Base-by-base conservation (phyloP, 2,329 filamentous ascomycete species). In the Fonsecaea multimorphosa region DNA sequence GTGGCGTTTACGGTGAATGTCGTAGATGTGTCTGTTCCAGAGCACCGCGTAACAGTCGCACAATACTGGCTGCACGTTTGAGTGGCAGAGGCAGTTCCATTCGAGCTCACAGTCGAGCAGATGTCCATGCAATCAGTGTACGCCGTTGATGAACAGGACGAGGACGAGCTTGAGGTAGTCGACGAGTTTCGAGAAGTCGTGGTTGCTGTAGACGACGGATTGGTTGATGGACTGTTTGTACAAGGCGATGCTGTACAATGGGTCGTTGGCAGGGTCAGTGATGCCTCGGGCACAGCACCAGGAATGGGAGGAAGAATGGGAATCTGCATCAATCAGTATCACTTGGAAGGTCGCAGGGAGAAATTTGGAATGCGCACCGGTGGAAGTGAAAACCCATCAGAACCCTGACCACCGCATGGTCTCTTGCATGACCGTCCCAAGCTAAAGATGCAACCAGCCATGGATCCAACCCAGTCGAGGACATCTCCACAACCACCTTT, bases 311-410 rank as follows among this genome's bases (percentile, higher is more conserved):
- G 58, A 36, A 52, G 22, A 29, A 32, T 0, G 4, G 58, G 58
- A 51, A 36, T 29, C 51, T 54, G 31, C 51, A 54, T 54, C 12
- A 32, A 5, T 54, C n/a, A 54, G 51, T 54, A 11, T 31, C 51
- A 54, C 27, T 32, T n/a, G 24, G 16, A 54, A 54, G 31, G 2
- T 52, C 27, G 27, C 51, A 31, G 31, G 51, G 6, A 9, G 27
- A 34, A n/a, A 31, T 34, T 54, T 34, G 59, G 7, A 38, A 62
- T 8, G 31, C 49, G 36, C 31, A 62, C 51, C 7, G 58, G 19
- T 19, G 62, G 62, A 5, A 59, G 54, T 3, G 38, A 49, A 29
- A 58, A 64, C 14, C 62, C 62, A 22, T 53, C 22, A 2, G 27
- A 52, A 8, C 46, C 46, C 2, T 34, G 58, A 53, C 22, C 14